Conservation (phyloP, 345 rosid species). For the Acer yangbiense region DNA sequence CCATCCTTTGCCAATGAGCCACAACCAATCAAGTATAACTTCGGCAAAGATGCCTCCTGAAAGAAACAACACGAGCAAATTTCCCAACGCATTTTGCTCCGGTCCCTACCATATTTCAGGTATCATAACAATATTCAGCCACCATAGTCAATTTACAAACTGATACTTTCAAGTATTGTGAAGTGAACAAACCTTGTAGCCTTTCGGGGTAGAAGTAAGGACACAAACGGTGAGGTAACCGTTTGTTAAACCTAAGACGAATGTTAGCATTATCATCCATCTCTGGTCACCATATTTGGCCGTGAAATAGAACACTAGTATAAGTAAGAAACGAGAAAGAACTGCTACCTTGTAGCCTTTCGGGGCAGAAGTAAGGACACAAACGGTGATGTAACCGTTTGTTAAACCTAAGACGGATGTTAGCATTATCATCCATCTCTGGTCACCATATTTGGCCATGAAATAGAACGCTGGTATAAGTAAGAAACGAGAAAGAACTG, state of each 20-base stretch:
- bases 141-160: no score
- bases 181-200: constrained; percentile 46
- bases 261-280: constrained; percentile 76
- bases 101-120: constrained; percentile 43
- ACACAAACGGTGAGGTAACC: constrained; percentile 87
- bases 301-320: neutral
- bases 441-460: neutral
- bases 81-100: constrained; percentile 91
- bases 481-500: neutral
- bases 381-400: constrained; percentile 81
- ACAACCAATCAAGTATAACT: constrained; percentile 75
- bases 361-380: constrained; percentile 78
- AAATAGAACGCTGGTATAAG: neutral
- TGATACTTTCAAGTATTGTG: no score
- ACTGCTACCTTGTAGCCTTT: constrained; percentile 62
- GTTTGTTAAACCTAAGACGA: constrained; percentile 68
- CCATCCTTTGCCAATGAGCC: constrained; percentile 39
- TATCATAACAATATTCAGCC: no score
- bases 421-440: constrained; percentile 89
- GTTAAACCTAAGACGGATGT: constrained; percentile 66
- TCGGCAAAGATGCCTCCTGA: constrained; percentile 68
- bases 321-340: neutral
- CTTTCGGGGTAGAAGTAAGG: constrained; percentile 77
- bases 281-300: constrained; percentile 36
- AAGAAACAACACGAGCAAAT: constrained; percentile 66